Base-by-base conservation (phyloP, 352 stramenopile species). In the Pythium brachiatum region DNA sequence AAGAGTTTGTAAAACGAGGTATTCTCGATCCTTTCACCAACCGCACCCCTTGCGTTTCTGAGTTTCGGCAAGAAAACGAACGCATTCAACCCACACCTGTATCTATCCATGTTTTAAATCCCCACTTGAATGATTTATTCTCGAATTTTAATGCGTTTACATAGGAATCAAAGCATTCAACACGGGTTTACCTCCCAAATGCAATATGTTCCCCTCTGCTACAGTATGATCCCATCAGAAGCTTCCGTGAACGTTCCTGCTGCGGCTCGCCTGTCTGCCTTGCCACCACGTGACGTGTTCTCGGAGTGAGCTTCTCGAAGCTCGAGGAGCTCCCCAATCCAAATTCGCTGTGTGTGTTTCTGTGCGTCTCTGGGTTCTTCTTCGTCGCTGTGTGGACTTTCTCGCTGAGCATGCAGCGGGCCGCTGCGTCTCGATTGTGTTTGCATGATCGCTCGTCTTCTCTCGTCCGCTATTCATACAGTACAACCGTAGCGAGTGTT, bases 251-350 rank as follows among this genome's bases (percentile, higher is more conserved):
- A 36, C 32, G 56, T 70, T 70, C 63, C 53, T 18, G 20, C n/a
- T 13, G 8, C 7, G 5, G 60, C 23, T 48, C 27, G 52, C 60
- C 60, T 66, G 53, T 53, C 60, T 67, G 43, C 23, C 34, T 8
- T 12, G 23, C 20, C 9, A 54, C 62, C 54, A 69, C 62, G 39
- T 64, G 56, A 63, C 62, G 46, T 63, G 54, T 69, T 64, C 55
- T 69, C 41, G 62, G 21, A 57, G 61, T n/a, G 27, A 64, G 62
- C 50, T 70, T 70, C 62, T 64, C 56, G 62, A 69, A 69, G 54
- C 41, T 48, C 41, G n/a, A 48, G 23, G 41, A 48, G 41, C 41
- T 48, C 41, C n/a, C 18, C 18, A n/a, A n/a, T 21, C 16, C 38
- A 12, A 16, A 34, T 34, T 34, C 29, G 29, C 29, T 9, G 29